Base-by-base conservation (phyloP, 2,329 filamentous ascomycete species). In the Aspergillus sp. region DNA sequence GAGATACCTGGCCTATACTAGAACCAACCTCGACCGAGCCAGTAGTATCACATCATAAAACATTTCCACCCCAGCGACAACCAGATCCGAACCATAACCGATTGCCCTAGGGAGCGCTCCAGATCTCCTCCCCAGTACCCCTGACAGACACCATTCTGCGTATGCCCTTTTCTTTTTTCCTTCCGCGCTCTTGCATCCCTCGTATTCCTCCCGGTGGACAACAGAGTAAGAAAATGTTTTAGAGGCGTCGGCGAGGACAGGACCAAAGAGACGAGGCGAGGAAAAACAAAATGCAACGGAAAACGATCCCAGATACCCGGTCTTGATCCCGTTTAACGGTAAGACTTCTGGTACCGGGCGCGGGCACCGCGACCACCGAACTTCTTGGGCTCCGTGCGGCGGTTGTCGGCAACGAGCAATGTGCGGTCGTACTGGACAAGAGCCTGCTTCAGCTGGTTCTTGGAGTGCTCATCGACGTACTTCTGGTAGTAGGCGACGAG, bases 401-500 rank as follows among this genome's bases (percentile, higher is more conserved):
- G 89, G 88, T 96, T 97, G 81, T 99, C 94, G 79, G 94, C 94
- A 72, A 99, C 94, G 74, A 99, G 89, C 67, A 99, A 88, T 76
- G 91, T 96, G 75, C 92, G 87, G 85, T 96, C 91, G 84, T 93
- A 99, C 78, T 91, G 86, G 73, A 93, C 89, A 69, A 99, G 87
- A 67, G 90, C 89, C 81, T 93, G 88, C 91, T 97, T 99, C 75
- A 99, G 86, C 81, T 91, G 85, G 87, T 97, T 97, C 89, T 99
- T 99, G 83, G 89, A 91, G 89, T 97, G 92, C 89, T 99, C 94
- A 76, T 99, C 94, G 80, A 97, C 91, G 83, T 88, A 99, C 86
- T 99, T 97, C 84, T 97, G 93, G 89, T 97, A 97, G 88, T 97
- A 97, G 79, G 91, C 88, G 74, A 96, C 88, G 76, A 96, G 90